Conservation (phyloP, 2,329 filamentous ascomycete species). For the Whalleya microplaca region DNA sequence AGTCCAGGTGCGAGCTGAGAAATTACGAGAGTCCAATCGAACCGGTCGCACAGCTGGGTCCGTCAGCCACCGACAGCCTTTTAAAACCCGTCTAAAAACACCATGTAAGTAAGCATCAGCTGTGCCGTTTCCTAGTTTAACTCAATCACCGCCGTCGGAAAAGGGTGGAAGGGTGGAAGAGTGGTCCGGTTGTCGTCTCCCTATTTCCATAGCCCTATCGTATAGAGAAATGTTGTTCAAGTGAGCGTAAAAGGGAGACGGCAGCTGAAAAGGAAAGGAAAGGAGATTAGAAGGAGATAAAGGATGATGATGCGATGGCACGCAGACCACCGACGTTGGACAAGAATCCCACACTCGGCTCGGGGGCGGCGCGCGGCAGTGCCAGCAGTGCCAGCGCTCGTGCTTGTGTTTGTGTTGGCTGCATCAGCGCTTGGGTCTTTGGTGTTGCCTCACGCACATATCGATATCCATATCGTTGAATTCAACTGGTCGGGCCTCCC, state of each 20-base stretch:
- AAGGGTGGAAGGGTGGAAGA: background rate
- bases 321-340: conserved; percentile 2
- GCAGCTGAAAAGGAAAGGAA: background rate
- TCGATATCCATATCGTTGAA: conserved; percentile 18
- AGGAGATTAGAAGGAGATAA: conserved; percentile 3
- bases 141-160: conserved; percentile 3
- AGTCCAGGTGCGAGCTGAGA: conserved; percentile 16
- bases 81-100: conserved; percentile 4
- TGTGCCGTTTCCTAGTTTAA: conserved; percentile 13
- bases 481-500: conserved; percentile 35
- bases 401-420: background rate
- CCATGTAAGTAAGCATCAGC: conserved; percentile 34
- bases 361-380: no score
- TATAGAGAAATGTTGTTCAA: background rate
- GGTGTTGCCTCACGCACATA: background rate
- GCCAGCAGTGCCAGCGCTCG: background rate
- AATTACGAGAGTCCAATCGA: conserved; percentile 23
- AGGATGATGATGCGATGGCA: conserved; percentile 12
- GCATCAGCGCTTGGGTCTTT: background rate
- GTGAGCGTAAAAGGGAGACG: background rate
- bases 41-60: conserved; percentile 7
- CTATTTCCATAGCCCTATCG: background rate
- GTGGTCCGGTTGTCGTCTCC: background rate
- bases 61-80: conserved; percentile 20
- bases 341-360: background rate